phyloP scores from a whole-genome alignment of 2,329 filamentous ascomycete genomes.

The Septoria petroselini region DNA sequence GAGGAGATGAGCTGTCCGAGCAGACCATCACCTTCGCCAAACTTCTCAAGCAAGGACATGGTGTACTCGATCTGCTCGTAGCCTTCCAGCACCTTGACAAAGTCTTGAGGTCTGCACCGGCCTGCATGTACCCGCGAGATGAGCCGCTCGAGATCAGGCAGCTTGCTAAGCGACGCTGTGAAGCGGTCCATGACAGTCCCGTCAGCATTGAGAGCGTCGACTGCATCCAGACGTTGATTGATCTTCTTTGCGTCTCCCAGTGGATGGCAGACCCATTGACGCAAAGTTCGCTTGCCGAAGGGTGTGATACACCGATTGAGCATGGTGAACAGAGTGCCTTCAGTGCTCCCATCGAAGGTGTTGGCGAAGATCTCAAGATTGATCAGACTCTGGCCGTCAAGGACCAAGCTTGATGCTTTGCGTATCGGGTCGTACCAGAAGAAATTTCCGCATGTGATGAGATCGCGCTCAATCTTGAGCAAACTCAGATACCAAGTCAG shows the following conservation, averaged over 20 bases:
- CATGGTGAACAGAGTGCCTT: constrained; percentile 85
- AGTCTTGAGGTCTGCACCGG: constrained; percentile 85
- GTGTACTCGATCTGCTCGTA: constrained; percentile 98
- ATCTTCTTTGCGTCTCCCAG: constrained; percentile 82
- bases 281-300: constrained; percentile 92
- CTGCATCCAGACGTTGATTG: constrained; percentile 89
- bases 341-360: constrained; percentile 76
- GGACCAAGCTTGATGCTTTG: constrained; percentile 80
- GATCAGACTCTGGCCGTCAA: constrained; percentile 94
- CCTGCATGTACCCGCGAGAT: constrained; percentile 93
- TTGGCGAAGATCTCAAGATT: constrained; percentile 98
- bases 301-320: constrained; percentile 94
- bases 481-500: constrained; percentile 77
- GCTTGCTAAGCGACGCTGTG: constrained; percentile 78
- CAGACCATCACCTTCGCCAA: constrained; percentile 74
- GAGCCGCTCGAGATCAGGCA: constrained; percentile 89
- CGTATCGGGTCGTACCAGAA: constrained; percentile 88
- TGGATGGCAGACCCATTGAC: constrained; percentile 96
- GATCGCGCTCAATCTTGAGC: constrained; percentile 81
- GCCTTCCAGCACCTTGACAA: constrained; percentile 87
- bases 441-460: constrained; percentile 89
- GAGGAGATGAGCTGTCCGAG: constrained; percentile 76
- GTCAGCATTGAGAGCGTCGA: constrained; percentile 87
- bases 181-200: constrained; percentile 79
- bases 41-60: constrained; percentile 71